phyloP scores from a whole-genome alignment of 345 rosid species.

The Moricandia arvensis region DNA sequence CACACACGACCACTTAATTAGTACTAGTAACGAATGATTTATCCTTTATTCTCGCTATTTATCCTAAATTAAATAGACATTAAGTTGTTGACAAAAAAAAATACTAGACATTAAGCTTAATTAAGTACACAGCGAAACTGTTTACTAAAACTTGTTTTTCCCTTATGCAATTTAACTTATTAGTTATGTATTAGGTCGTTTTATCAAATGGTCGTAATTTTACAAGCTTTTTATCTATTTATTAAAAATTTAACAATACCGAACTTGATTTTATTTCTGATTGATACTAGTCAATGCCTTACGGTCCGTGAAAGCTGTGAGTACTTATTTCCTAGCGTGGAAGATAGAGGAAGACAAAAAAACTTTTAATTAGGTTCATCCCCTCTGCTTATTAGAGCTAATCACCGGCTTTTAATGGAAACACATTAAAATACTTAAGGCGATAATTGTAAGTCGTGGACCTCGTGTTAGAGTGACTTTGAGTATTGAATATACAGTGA shows the following conservation, averaged over 20 bases:
- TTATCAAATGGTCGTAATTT: not conserved
- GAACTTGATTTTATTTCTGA: not conserved
- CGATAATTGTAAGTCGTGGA: slow-evolving; percentile 15
- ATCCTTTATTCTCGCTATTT: not conserved
- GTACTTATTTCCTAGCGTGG: slow-evolving; percentile 1
- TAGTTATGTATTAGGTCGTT: too few species aligned
- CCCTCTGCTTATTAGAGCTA: slow-evolving; percentile 29
- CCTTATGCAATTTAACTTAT: not conserved
- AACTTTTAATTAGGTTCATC: slow-evolving; percentile 18
- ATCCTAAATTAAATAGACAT: not conserved
- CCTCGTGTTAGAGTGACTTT: too few species aligned
- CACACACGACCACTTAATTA: slow-evolving; percentile 25
- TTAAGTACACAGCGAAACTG: not conserved
- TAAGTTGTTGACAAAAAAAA: too few species aligned
- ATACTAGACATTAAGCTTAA: slow-evolving; percentile 2
- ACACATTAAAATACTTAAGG: slow-evolving; percentile 16
- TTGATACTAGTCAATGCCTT: not conserved
- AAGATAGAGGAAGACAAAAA: slow-evolving; percentile 15
- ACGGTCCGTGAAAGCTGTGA: slow-evolving; percentile 33
- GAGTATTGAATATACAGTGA: too few species aligned
- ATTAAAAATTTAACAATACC: not conserved
- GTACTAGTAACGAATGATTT: not conserved
- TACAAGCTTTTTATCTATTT: not conserved
- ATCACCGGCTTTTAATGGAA: slow-evolving; percentile 16
- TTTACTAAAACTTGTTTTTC: not conserved